Base-by-base conservation (phyloP, 768 basidiomycete genomes). In the Neoboletus subvelutipes region DNA sequence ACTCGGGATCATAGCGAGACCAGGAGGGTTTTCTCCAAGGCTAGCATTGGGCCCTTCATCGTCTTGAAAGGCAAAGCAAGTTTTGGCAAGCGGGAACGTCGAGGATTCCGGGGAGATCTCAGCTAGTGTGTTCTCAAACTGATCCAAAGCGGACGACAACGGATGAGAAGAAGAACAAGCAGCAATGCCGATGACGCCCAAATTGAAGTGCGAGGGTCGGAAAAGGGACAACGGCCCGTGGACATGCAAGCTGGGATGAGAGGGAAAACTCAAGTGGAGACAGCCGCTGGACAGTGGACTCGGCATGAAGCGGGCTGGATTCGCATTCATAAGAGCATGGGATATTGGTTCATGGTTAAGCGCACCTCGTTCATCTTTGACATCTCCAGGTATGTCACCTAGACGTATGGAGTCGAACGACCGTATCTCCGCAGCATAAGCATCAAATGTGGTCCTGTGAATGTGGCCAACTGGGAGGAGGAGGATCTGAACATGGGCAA, bases 111-210 rank as follows among this genome's bases (percentile, higher is more conserved):
- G 85, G 64, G 90, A 92, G 22, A 88, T 74, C 53, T 90, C 83
- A 13, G 77, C 75, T 18, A 95, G 62, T 0, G 81, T 69, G 5
- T 80, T 78, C 62, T 87, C 82, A 67, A 94, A 92, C 60, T 92
- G 83, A 29, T 81, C 75, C 58, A 81, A 77, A 63, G 85, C 78
- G 17, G 81, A 74, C 5, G 80, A 70, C 26, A 84, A 67, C 5
- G 83, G 73, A 54, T 84, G 80, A 29, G 76, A 75, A 58, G 80
- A 78, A 12, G 84, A 81, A 64, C 83, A 88, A 31, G 86, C 81
- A 26, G 93, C 85, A 33, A 99, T 80, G 11, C 95, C 97, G 64
- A 99, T 86, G 52, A 96, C 86, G 22, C 89, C 93, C 18, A 98
- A 75, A 3, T 94, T 87, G 58, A 94, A 93, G 59, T 88, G 85